These are phyloP conservation scores for Wickerhamomyces canadensis DNA, from an alignment of 805 yeast genomes.

Conservation along the genomic window DNA sequence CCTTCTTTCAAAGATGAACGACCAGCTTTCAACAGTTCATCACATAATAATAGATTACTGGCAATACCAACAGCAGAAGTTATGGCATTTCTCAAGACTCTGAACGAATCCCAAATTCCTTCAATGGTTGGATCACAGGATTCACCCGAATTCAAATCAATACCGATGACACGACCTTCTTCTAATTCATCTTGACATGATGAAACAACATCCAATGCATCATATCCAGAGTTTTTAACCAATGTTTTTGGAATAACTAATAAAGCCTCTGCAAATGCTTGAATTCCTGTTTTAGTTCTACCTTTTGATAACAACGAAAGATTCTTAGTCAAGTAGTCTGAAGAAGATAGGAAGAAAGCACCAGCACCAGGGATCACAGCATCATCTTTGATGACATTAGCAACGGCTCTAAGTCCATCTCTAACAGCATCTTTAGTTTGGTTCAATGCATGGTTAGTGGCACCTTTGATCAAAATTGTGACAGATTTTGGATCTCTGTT, in stretches of 20 bases:
- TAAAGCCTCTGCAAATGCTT: conserved; percentile 90
- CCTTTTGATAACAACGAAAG: conserved; percentile 66
- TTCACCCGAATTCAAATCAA: conserved; percentile 87
- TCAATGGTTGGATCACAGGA: conserved; percentile 92
- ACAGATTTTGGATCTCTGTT: conserved; percentile 85
- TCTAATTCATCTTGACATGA: conserved; percentile 84
- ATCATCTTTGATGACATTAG: conserved; percentile 83
- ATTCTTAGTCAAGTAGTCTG: conserved; percentile 53
- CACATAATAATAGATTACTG: conserved; percentile 86
- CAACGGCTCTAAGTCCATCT: conserved; percentile 93
- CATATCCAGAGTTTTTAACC: conserved; percentile 89
- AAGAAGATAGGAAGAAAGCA: conserved; percentile 83
- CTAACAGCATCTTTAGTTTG: conserved; percentile 97
- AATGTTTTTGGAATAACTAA: conserved; percentile 90
- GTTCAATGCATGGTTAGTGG: conserved; percentile 79
- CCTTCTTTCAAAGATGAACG: conserved; percentile 81
- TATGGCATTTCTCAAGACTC: conserved; percentile 90
- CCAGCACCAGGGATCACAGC: conserved; percentile 96
- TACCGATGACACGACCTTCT: conserved; percentile 82
- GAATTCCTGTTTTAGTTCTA: conserved; percentile 81
- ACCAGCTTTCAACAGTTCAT: conserved; percentile 95
- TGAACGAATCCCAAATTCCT: conserved; percentile 94
- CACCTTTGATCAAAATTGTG: conserved; percentile 89
- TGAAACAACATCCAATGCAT: conserved; percentile 82
- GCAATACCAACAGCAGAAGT: conserved; percentile 94